A percentile compares a stretch with the other conserved stretches of the same genome.
Evolutionary conservation across 176 grass and related monocot genomes (phyloP).

Genomic region (Bolboschoenus planiculmis): DNA sequence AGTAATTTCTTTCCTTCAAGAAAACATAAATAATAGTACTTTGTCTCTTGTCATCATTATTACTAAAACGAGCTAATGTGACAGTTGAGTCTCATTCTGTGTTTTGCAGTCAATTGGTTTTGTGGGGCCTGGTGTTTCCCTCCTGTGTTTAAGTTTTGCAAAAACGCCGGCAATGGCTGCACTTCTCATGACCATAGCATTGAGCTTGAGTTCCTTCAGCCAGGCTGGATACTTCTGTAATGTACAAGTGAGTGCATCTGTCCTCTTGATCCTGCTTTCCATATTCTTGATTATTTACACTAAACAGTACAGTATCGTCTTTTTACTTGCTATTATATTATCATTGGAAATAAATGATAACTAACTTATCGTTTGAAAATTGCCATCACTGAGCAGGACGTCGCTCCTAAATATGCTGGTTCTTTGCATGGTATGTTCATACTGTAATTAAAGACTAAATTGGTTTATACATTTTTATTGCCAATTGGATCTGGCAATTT

Average conservation of each 20-base stretch:
- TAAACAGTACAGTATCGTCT: not conserved
- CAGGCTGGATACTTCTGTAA: slow-evolving; percentile 94
- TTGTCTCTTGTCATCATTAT: slow-evolving; percentile 4
- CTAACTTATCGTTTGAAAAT: not conserved
- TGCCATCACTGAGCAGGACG: slow-evolving; percentile 44
- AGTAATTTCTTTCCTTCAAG: slow-evolving; percentile 29
- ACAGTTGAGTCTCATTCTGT: not conserved
- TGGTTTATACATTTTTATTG: not conserved
- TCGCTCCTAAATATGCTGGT: slow-evolving; percentile 89
- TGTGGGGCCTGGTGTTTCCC: slow-evolving; percentile 56
- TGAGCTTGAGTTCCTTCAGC: slow-evolving; percentile 85
- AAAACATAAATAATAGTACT: slow-evolving; percentile 2
- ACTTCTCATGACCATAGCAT: slow-evolving; percentile 64
- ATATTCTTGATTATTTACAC: not conserved
- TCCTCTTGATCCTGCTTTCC: slow-evolving; percentile 7
- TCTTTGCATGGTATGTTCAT: slow-evolving; percentile 62
- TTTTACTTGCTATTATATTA: not conserved
- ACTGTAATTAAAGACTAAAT: slow-evolving; percentile 4
- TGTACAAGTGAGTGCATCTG: slow-evolving; percentile 51
- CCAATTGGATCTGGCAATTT: not conserved
- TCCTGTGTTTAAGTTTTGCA: slow-evolving; percentile 73
- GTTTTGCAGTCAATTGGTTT: slow-evolving; percentile 85
- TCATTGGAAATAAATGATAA: not conserved
- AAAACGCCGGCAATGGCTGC: slow-evolving; percentile 58
- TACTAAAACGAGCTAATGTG: not conserved